A percentile compares a stretch with the other conserved stretches of the same genome.
Conservation (phyloP, 257 asterid species). For the Forsythia viridissima region DNA sequence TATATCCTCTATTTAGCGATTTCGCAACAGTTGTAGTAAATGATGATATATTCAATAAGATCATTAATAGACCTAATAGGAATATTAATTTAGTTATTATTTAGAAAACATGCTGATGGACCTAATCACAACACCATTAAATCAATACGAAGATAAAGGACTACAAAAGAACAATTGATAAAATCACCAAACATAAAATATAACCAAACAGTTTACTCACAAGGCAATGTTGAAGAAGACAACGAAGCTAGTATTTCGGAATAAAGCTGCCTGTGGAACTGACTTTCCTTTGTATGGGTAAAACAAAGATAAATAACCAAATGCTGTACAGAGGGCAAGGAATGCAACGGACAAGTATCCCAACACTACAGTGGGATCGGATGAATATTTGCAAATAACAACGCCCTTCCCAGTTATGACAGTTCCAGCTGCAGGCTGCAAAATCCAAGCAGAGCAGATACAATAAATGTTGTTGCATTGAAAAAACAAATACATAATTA, state of each 20-base stretch:
- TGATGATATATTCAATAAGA: too few relatives aligned
- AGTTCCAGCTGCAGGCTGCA: constrained; percentile 78
- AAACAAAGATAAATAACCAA: constrained; percentile 63
- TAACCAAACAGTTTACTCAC: constrained; percentile 52
- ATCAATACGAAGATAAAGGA: neutral
- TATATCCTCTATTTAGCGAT: neutral
- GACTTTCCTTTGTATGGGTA: constrained; percentile 83
- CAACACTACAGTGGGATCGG: constrained; percentile 61
- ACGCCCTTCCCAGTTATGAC: constrained; percentile 53
- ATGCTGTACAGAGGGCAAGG: constrained; percentile 51
- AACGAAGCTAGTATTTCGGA: constrained; percentile 57
- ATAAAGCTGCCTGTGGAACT: constrained; percentile 61
- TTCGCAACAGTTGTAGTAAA: neutral
- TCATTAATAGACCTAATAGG: neutral
- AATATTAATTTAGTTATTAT: neutral
- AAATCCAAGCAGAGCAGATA: constrained; percentile 19
- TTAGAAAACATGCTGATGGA: constrained; percentile 3
- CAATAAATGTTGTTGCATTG: neutral
- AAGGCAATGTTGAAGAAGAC: constrained; percentile 67
- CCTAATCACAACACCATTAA: neutral
- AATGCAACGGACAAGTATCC: constrained; percentile 69
- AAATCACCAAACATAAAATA: neutral
- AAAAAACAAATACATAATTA: neutral
- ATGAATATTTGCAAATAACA: constrained; percentile 74
- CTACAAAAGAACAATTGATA: neutral